Percentiles rank a stretch among this genome's conserved stretches.
phyloP scores from a whole-genome alignment of 2,329 filamentous ascomycete species.

The Cordyceps fumosorosea region DNA sequence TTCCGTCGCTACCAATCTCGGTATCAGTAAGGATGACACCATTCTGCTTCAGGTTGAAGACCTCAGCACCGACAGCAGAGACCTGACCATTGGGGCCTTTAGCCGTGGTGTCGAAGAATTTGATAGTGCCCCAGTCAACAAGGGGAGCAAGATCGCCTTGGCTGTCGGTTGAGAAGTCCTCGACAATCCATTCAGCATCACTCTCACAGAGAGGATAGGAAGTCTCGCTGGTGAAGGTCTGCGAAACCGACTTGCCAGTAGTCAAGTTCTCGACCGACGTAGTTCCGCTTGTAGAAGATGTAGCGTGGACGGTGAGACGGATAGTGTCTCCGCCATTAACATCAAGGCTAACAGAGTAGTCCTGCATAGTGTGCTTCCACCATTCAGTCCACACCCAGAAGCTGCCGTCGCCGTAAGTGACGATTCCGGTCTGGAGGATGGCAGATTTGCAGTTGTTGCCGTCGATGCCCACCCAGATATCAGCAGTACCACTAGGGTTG shows the following conservation, averaged over 20 bases:
- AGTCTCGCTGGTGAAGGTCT: constrained; percentile 39
- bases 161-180: not conserved
- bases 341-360: constrained; percentile 22
- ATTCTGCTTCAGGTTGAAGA: not conserved
- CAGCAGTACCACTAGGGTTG: not conserved
- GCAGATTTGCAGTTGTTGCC: constrained; percentile 28
- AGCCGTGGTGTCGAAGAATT: not conserved
- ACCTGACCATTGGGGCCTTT: not conserved
- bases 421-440: constrained; percentile 34
- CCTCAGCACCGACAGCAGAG: not conserved
- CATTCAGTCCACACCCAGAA: constrained; percentile 37
- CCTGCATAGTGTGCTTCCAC: constrained; percentile 32
- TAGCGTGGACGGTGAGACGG: constrained; percentile 19
- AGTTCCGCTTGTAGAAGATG: constrained; percentile 16
- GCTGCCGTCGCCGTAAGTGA: constrained; percentile 27
- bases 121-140: not conserved
- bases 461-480: constrained; percentile 39
- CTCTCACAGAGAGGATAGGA: constrained; percentile 1
- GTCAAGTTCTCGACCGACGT: constrained; percentile 34
- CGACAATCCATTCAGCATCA: not conserved
- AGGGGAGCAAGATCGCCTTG: not conserved
- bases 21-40: not conserved
- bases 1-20: not conserved
- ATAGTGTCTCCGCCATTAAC: constrained; percentile 19
- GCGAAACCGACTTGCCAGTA: constrained; percentile 43